Percentiles rank a stretch among this genome's conserved stretches.
Evolutionary conservation across 352 stramenopile genomes (phyloP).

Genomic region (Globisporangium perplexum): DNA sequence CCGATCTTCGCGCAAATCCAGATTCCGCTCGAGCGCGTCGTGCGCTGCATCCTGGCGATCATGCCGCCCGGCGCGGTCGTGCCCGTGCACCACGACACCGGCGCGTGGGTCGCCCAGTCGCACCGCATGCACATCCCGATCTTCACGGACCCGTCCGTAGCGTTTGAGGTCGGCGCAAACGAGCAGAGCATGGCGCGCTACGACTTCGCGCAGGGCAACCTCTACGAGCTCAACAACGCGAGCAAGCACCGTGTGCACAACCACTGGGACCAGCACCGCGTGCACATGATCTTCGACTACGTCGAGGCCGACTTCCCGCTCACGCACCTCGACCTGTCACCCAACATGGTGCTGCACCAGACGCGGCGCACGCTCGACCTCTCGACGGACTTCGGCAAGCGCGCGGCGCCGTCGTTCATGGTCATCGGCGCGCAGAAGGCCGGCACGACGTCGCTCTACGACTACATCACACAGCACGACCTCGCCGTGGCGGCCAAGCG

Average conservation of each 20-base stretch:
- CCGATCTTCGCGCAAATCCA: constrained; percentile 89
- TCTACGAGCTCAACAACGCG: constrained; percentile 99
- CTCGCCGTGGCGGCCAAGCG: constrained; percentile 88
- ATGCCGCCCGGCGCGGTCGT: constrained; percentile 95
- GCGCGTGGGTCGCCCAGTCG: constrained; percentile 94
- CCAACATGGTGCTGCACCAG: constrained; percentile 92
- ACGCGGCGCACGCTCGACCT: constrained; percentile 94
- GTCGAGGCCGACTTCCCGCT: constrained; percentile 81
- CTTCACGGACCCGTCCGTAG: constrained; percentile 77
- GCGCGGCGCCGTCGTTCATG: constrained; percentile 89
- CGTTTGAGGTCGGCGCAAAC: constrained; percentile 85
- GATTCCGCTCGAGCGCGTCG: constrained; percentile 65
- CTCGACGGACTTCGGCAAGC: constrained; percentile 67
- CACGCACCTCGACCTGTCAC: constrained; percentile 63
- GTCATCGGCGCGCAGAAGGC: constrained; percentile 96
- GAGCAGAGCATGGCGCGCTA: constrained; percentile 85
- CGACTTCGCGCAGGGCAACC: constrained; percentile 89
- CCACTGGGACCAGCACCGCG: constrained; percentile 84
- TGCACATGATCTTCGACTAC: constrained; percentile 99
- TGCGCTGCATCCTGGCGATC: constrained; percentile 94
- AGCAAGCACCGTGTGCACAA: constrained; percentile 95
- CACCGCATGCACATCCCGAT: constrained; percentile 97
- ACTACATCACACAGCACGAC: constrained; percentile 97
- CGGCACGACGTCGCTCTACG: constrained; percentile 96
- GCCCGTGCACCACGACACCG: constrained; percentile 97